Evolutionary conservation across 306 rosid species (phyloP), one percentile per base, ranked within the genome.

Genomic region (Quercus berberidifolia): DNA sequence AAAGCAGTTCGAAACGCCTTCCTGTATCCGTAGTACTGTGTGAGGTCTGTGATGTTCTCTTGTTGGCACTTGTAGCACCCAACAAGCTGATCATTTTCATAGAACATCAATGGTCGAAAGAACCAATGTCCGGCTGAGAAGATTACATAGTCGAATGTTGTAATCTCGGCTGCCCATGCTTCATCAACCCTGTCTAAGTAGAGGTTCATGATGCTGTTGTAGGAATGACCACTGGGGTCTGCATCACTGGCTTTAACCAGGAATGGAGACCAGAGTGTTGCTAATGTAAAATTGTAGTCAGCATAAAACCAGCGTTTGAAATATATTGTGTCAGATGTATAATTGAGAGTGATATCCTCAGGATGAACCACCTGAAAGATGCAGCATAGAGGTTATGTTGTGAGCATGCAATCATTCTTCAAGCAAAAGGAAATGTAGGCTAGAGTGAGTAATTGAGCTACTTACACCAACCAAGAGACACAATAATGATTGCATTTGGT

Each of bases 111-210:
- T 1, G 94, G 93, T 30, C 96, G 81, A 23, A 93, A 93, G 85
- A 96, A 96, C 99, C 99, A 96, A 12, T 93, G 98, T 20, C 98
- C 99, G 4, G 90, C 91, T 55, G 98, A 93, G 85, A 96, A 76
- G 13, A 96, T 81, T 18, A 96, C 92, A 18, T 88, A 90, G 81
- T 96, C 96, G 3, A 89, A 96, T 33, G 65, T 57, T 49, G 80
- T 87, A 3, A 96, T 79, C n/a, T 86, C 62, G 2, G 80, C 67
- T 0, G 82, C 59, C 99, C 98, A 96, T 2, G 82, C 82, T 62
- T 87, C 77, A 49, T 90, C 97, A 1, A 84, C 89, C 73, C 89
- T 89, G 55, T 96, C 98, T 25, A 96, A 79, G 83, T 90, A 62
- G 7, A 96, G 84, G 63, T 76, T 88, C 96, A 90, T 88, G 63